Conservation (phyloP, 768 basidiomycete genomes). For the Calvatia gigantea region DNA sequence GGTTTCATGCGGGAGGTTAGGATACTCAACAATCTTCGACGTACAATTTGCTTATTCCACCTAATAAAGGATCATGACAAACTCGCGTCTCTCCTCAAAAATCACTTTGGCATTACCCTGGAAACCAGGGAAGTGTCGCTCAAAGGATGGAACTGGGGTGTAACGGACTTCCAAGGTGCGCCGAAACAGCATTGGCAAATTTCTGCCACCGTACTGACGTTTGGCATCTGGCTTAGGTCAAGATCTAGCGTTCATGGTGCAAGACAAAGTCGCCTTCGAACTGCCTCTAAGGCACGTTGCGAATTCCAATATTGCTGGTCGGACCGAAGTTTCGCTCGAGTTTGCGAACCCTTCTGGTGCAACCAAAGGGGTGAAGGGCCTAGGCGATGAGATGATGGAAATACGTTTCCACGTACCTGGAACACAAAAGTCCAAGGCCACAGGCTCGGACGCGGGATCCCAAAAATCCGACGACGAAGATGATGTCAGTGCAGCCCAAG, state of each 20-base stretch:
- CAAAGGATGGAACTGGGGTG: constrained; percentile 99
- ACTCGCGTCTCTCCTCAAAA: constrained; percentile 75
- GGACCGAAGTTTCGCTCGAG: constrained; percentile 98
- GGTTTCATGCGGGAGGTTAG: constrained; percentile 88
- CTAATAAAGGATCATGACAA: constrained; percentile 88
- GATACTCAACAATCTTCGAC: constrained; percentile 4
- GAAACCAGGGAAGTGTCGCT: constrained; percentile 85
- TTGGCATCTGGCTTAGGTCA: constrained; percentile 49
- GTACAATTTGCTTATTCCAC: neutral
- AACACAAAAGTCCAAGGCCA: constrained; percentile 46
- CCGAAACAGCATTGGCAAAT: neutral
- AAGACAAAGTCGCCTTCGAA: constrained; percentile 86
- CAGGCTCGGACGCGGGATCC: constrained; percentile 71
- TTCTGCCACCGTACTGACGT: neutral
- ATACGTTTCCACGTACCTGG: constrained; percentile 97
- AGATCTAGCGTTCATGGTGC: constrained; percentile 88
- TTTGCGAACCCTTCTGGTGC: constrained; percentile 54
- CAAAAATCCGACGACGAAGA: constrained; percentile 74
- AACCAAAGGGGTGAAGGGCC: constrained; percentile 35
- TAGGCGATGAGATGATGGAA: constrained; percentile 88
- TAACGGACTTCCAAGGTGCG: constrained; percentile 89
- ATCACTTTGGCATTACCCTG: constrained; percentile 80
- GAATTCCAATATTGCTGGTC: constrained; percentile 97
- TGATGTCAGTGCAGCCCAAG: constrained; percentile 89
- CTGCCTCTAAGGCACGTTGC: constrained; percentile 83